Percentiles rank a stretch among this genome's conserved stretches.
Evolutionary conservation across 2,329 filamentous ascomycete genomes (phyloP).

Genomic region (Calonectria henricotiae): DNA sequence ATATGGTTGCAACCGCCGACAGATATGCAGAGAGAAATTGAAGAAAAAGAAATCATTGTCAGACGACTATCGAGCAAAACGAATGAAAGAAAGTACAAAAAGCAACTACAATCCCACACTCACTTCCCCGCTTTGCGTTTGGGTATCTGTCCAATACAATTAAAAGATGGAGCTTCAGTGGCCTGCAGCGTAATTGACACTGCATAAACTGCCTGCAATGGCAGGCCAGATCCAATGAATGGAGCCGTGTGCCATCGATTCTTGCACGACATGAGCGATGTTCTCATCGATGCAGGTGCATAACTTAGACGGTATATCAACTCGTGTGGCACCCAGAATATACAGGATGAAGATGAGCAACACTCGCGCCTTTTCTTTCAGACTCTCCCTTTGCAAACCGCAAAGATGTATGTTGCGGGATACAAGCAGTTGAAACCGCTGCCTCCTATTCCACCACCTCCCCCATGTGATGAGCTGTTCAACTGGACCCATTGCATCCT

Average conservation of each 20-base stretch:
- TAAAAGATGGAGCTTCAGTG: not conserved
- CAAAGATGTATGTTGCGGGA: not conserved
- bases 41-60: slow-evolving; percentile 1
- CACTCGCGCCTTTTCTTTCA: not conserved
- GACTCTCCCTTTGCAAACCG: not conserved
- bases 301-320: not conserved
- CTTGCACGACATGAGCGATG: not conserved
- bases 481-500: not conserved
- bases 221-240: not conserved
- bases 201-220: not conserved
- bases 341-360: not conserved
- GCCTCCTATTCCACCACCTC: not conserved
- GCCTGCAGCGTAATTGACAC: not conserved
- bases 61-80: not conserved
- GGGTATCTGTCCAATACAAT: not conserved
- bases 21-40: not conserved
- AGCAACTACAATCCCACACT: not conserved
- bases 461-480: not conserved
- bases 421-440: not conserved
- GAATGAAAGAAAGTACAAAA: not conserved
- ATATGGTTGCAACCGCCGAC: slow-evolving; percentile 5
- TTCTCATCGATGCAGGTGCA: not conserved
- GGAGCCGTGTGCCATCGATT: not conserved
- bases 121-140: not conserved
- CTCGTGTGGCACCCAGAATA: not conserved